Base-by-base conservation (phyloP, 345 rosid genomes). In the Pistacia atlantica region DNA sequence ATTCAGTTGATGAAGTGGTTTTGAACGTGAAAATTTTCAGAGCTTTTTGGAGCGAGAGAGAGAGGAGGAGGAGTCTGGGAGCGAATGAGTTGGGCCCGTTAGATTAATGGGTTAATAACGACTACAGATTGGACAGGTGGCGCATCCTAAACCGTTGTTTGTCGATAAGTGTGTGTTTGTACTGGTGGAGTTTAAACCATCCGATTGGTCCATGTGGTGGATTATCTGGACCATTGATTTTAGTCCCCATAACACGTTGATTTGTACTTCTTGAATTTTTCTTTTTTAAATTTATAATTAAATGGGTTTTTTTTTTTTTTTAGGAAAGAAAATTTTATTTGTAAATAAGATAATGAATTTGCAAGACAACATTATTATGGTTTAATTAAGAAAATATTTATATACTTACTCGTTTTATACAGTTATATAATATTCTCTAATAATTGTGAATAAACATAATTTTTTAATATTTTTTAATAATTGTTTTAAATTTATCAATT, bases 101-200 rank as follows among this genome's bases (percentile, higher is more conserved):
- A 56, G 87, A 80, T 75, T 13, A 12, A 16, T 3, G 77, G 2
- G 35, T 55, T 69, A 71, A 74, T 59, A 77, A 77, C 59, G 61
- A 49, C 38, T 4, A 49, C 14, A 13, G 25, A 61, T n/a, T 0
- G 13, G 55, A 42, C 78, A 79, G 83, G 86, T 81, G 87, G 84
- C 2, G 17, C 8, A 55, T 33, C 42, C 4, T 35, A 25, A 25
- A 48, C 82, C 85, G 80, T 79, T 77, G 62, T 82, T 83, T 74
- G 59, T 56, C 69, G 87, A 84, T 87, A 83, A 87, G 79, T 42
- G 67, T 25, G 65, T 69, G 35, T 62, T 70, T 6, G 60, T 28
- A 72, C 33, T 67, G 37, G 16, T 20, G 37, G 66, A 2, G 14
- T 70, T 31, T 37, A 0, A 2, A 37, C 82, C 85, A 69, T 63